phyloP scores from a whole-genome alignment of 192 early-diverging fungal genomes.

The Thamnidium elegans region DNA sequence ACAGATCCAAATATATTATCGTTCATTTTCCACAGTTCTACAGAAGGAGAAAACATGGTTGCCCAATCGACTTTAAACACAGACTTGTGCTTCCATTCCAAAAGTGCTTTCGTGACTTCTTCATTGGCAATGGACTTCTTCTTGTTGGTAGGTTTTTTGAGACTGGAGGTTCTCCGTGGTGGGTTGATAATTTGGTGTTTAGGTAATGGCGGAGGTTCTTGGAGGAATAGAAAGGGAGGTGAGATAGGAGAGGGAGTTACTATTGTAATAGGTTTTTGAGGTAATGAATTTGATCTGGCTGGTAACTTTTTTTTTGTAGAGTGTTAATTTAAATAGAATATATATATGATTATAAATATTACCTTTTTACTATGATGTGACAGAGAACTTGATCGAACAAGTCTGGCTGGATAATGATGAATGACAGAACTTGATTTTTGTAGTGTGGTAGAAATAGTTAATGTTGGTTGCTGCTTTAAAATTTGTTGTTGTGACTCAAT shows the following conservation, averaged over 20 bases:
- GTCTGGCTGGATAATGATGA: no score
- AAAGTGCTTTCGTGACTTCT: constrained; percentile 5
- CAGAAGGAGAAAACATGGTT: constrained; percentile 7
- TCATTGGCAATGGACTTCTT: not conserved
- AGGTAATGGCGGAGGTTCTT: not conserved
- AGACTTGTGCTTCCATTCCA: constrained; percentile 20
- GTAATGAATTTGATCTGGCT: constrained; percentile 1
- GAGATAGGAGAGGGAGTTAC: no score
- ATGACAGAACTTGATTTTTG: not conserved
- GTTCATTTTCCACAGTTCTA: constrained; percentile 1
- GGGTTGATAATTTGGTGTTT: not conserved
- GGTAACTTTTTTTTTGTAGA: not conserved
- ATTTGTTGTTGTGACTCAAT: not conserved
- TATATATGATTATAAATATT: not conserved
- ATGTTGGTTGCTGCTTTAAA: not conserved
- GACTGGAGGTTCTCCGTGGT: constrained; percentile 4
- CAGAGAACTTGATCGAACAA: constrained; percentile 7
- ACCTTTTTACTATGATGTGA: constrained; percentile 4
- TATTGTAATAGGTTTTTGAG: not conserved
- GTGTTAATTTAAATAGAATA: not conserved
- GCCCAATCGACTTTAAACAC: constrained; percentile 15
- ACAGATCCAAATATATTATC: constrained; percentile 20
- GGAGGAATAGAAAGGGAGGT: not conserved
- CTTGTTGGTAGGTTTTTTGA: not conserved
- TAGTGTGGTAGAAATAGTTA: not conserved